A percentile compares a stretch with the other conserved stretches of the same genome.
Conservation (phyloP, 345 rosid species). For the Jatropha curcas region DNA sequence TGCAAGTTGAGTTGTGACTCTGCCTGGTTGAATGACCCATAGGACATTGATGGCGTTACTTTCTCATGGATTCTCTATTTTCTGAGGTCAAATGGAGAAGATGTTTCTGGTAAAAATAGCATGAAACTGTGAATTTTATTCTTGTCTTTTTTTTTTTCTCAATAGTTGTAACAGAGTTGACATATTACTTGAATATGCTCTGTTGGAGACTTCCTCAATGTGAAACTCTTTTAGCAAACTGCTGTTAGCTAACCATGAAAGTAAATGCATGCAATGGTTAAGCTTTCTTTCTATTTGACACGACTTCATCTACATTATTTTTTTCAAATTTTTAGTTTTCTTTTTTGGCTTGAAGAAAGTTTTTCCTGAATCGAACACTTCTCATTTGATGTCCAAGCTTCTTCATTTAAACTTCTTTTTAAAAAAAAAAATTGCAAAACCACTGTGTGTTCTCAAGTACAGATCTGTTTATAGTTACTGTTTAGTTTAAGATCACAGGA, state of each 20-base stretch:
- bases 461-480: background rate
- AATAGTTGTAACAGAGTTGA: too few relatives aligned
- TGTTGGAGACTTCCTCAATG: background rate
- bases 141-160: conserved; percentile 2
- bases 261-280: background rate
- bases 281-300: background rate
- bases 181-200: background rate
- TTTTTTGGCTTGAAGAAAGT: background rate
- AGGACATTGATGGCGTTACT: conserved; percentile 17
- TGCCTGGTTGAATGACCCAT: conserved; percentile 21
- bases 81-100: conserved; percentile 22
- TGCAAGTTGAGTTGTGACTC: conserved; percentile 23
- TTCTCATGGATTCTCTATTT: conserved; percentile 25
- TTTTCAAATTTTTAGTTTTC: background rate
- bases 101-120: conserved; percentile 18
- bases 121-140: background rate
- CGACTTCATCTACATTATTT: background rate
- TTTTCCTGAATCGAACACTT: background rate
- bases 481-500: background rate
- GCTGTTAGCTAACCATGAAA: background rate
- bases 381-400: background rate
- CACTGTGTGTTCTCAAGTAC: background rate
- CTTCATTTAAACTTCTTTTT: background rate
- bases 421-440: background rate
- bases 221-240: background rate